Conservation (phyloP, 2,329 filamentous ascomycete species). For the Penicillium sp. region DNA sequence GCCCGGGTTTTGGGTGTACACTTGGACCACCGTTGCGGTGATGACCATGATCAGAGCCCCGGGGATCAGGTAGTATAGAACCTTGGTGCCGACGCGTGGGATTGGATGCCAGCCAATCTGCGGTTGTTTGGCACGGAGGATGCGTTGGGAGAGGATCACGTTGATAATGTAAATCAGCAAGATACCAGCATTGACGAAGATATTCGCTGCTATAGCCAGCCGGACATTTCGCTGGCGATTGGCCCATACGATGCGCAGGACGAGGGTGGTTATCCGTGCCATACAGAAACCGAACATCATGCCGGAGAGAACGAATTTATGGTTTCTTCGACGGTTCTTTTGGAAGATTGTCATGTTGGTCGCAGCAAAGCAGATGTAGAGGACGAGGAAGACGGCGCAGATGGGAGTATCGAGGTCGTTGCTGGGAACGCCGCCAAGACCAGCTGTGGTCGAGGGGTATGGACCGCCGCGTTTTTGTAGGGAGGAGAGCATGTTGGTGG, state of each 20-base stretch:
- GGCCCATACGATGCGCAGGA: slow-evolving; percentile 64
- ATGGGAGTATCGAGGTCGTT: slow-evolving; percentile 67
- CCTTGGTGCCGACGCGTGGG: slow-evolving; percentile 59
- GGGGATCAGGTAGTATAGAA: slow-evolving; percentile 63
- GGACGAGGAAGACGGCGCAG: slow-evolving; percentile 63
- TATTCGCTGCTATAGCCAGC: slow-evolving; percentile 62
- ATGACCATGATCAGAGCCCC: slow-evolving; percentile 70
- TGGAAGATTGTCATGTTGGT: slow-evolving; percentile 53
- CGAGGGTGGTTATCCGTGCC: slow-evolving; percentile 52
- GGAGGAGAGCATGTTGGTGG: background rate
- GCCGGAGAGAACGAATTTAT: slow-evolving; percentile 57
- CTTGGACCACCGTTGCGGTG: slow-evolving; percentile 64
- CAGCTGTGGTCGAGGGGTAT: slow-evolving; percentile 38
- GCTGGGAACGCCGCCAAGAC: slow-evolving; percentile 57
- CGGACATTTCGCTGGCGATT: slow-evolving; percentile 47
- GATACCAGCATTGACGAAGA: slow-evolving; percentile 76
- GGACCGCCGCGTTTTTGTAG: slow-evolving; percentile 29
- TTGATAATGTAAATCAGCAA: slow-evolving; percentile 79
- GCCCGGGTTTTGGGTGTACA: slow-evolving; percentile 66
- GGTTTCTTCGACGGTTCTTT: slow-evolving; percentile 45
- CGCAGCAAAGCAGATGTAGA: slow-evolving; percentile 50
- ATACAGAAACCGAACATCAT: slow-evolving; percentile 56
- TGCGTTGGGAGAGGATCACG: slow-evolving; percentile 74
- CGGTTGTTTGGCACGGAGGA: slow-evolving; percentile 75
- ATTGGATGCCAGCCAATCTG: slow-evolving; percentile 68